phyloP scores from a whole-genome alignment of 768 basidiomycete species.

The Boletus huronensis region DNA sequence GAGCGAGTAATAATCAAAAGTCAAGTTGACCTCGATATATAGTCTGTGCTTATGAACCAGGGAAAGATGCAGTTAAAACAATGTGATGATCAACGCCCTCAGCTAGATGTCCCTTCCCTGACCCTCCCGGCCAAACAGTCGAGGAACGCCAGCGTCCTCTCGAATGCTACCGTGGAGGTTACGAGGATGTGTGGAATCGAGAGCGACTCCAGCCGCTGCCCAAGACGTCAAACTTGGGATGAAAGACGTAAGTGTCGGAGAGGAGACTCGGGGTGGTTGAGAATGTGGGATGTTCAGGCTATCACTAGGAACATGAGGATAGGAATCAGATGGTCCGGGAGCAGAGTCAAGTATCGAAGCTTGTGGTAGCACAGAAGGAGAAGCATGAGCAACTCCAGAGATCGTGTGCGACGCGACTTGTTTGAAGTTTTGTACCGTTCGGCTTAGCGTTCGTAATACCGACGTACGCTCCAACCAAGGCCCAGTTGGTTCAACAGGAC shows the following conservation, averaged over 20 bases:
- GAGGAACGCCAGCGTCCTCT: slow-evolving; percentile 23
- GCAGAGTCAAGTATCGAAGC: slow-evolving; percentile 10
- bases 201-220: slow-evolving; percentile 26
- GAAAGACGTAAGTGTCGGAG: slow-evolving; percentile 25
- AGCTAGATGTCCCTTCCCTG: slow-evolving; percentile 24
- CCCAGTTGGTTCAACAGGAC: slow-evolving; percentile 7
- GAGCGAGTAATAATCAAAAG: slow-evolving; percentile 2
- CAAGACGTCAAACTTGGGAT: slow-evolving; percentile 36
- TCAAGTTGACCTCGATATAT: neutral
- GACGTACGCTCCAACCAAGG: slow-evolving; percentile 43
- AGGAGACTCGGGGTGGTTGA: slow-evolving; percentile 21
- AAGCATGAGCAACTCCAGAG: slow-evolving; percentile 17
- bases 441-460: slow-evolving; percentile 51
- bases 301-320: neutral
- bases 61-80: neutral
- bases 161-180: slow-evolving; percentile 4
- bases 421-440: slow-evolving; percentile 51
- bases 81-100: neutral
- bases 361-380: slow-evolving; percentile 6
- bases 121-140: slow-evolving; percentile 27
- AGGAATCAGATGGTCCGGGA: neutral
- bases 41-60: neutral
- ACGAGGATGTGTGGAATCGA: slow-evolving; percentile 17
- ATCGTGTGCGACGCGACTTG: slow-evolving; percentile 31
- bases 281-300: slow-evolving; percentile 10